Evolutionary conservation across 78 protist genomes (phyloP).

Genomic region (Dictyostelium capitatum): DNA sequence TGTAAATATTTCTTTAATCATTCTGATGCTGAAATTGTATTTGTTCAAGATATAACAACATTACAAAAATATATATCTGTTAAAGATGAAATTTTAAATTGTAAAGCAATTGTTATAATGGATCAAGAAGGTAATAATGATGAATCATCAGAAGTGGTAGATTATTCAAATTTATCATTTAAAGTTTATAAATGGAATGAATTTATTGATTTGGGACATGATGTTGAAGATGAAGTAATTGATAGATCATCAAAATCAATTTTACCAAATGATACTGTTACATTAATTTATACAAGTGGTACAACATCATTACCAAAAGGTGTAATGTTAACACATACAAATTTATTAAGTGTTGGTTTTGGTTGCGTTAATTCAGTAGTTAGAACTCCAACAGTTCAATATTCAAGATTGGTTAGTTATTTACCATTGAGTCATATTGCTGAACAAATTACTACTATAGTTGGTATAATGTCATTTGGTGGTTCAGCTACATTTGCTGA

Average conservation of each 20-base stretch:
- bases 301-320: conserved; percentile 92
- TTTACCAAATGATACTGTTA: conserved; percentile 16
- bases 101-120: conserved; percentile 41
- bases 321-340: conserved; percentile 83
- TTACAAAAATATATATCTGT: conserved; percentile 39
- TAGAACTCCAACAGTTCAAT: not conserved
- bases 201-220: conserved; percentile 45
- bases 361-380: not conserved
- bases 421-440: conserved; percentile 94
- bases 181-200: conserved; percentile 39
- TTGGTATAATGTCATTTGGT: conserved; percentile 64
- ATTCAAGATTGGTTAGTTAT: conserved; percentile 72
- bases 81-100: not conserved
- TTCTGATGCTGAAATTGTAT: conserved; percentile 24
- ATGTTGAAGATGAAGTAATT: conserved; percentile 19
- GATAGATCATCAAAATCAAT: not conserved
- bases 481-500: conserved; percentile 78
- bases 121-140: not conserved
- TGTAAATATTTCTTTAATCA: conserved; percentile 48
- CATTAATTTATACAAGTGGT: conserved; percentile 85
- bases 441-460: conserved; percentile 84
- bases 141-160: no score
- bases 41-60: conserved; percentile 55
- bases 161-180: not conserved
- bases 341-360: conserved; percentile 9